A percentile compares a stretch with the other conserved stretches of the same genome.
Conservation (phyloP, 257 asterid species). For the Leptodermis oblonga region DNA sequence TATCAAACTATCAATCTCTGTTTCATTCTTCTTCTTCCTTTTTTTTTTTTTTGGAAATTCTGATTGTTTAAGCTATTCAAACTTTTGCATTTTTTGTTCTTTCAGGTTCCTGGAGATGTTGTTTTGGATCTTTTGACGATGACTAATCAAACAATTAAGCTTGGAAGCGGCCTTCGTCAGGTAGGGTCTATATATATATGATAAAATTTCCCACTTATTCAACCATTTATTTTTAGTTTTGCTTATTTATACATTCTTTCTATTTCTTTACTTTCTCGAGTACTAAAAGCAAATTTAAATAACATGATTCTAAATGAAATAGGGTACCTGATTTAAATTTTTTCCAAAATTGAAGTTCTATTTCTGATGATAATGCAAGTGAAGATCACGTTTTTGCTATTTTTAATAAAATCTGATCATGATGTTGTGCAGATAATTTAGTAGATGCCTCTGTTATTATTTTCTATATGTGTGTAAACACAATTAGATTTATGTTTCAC, state of each 20-base stretch:
- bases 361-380: background rate
- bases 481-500: background rate
- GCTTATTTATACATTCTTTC: background rate
- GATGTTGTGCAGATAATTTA: background rate
- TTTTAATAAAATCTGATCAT: background rate
- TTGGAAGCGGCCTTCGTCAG: constrained; percentile 93
- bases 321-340: background rate
- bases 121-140: constrained; percentile 75
- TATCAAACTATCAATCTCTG: background rate
- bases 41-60: background rate
- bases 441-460: background rate
- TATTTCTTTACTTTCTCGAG: background rate
- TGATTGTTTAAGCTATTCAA: background rate
- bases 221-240: background rate
- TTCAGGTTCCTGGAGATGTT: constrained; percentile 86
- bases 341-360: background rate
- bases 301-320: background rate
- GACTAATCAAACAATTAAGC: constrained; percentile 75
- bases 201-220: no score
- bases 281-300: no score
- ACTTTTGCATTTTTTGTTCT: background rate
- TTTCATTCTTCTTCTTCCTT: background rate
- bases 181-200: constrained; percentile 35
- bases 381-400: background rate
- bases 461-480: background rate